Evolutionary conservation across 768 basidiomycete species (phyloP), one percentile per base, ranked within the genome.

Genomic region (Leccinum rimulosum): DNA sequence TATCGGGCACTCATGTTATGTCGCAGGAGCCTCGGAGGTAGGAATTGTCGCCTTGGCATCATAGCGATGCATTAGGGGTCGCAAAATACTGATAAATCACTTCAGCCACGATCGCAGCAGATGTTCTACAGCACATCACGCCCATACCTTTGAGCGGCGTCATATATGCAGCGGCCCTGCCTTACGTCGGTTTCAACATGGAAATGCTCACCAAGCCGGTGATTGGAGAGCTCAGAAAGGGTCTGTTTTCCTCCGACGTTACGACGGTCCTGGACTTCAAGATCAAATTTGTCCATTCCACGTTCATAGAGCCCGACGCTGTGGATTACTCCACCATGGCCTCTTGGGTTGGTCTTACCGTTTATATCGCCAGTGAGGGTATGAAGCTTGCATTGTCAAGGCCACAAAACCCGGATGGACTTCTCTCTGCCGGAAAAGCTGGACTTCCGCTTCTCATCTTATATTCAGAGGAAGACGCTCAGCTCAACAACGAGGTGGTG

Each of bases 151-250:
- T 60, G 40, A 19, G 40, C 14, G 59, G 59, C 6, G 30, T 60
- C 17, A 60, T 60, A 11, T 60, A 56, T 30, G 59, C 55, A 3
- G 49, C 59, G 7, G 50, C 59, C 12, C 43, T 60, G 11, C 59
- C 59, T 15, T 56, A 60, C 55, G 56, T 52, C 25, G 59, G 59
- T n/a, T 43, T 54, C 15, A 60, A 56, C 33, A 56, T 52, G 54
- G 25, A 47, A 27, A 19, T 15, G 5, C 43, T 60, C 4, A 54
- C 30, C 11, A 60, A 60, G 25, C 54, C 54, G 11, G 6, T 52
- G 27, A 7, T 60, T 3, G 59, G 31, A 31, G 30, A 51, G 8
- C 59, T 60, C 27, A 25, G 38, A 3, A 3, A n/a, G 19, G 27
- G 27, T 1, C 11, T 60, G 4, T 9, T 52, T 2, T 60, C 59